Base-by-base conservation (phyloP, 208 protist species). In the Trypanosoma rangeli region DNA sequence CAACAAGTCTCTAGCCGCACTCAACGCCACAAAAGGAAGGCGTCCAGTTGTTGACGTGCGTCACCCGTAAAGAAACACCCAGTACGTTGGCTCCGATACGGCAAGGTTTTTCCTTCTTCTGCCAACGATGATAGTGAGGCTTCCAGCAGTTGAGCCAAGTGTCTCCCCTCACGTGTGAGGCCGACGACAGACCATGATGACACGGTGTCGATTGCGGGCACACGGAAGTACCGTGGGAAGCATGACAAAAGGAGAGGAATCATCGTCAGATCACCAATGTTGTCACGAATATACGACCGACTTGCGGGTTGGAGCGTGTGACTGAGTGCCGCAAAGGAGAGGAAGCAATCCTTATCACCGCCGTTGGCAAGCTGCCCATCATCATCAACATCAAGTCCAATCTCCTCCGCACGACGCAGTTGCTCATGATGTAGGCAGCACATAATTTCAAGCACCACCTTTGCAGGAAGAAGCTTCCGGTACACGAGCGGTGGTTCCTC, bases 11-110 rank as follows among this genome's bases (percentile, higher is more conserved):
- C 18, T n/a, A 4, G 5, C 12, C 13, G 39, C 18, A 60, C 44
- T 64, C 59, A 70, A 44, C 33, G 56, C 16, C 33, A 63, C 24
- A 62, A 37, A 0, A 61, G 31, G 37, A 67, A 73, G 20, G 68
- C 59, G 31, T 65, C 59, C 39, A 73, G 20, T 35, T 73, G 68
- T 39, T 73, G 68, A 15, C 24, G 28, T 42, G 37, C 60, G 53
- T 73, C 50, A 48, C 66, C 48, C 56, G 68, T 73, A 49, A 73
- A 73, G 35, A 57, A 53, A 37, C 68, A 73, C 13, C 68, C 68
- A 28, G 68, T 73, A 22, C 46, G 20, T 42, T 46, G 58, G 53
- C 68, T 73, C 24, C 68, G 58, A 31, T 66, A 67, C 16, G 15
- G 12, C 24, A 48, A 49, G 16, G 28, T 1, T 44, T 22, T 15